Evolutionary conservation across 2,329 filamentous ascomycete genomes (phyloP).

Genomic region (Phialemonium atrogriseum): DNA sequence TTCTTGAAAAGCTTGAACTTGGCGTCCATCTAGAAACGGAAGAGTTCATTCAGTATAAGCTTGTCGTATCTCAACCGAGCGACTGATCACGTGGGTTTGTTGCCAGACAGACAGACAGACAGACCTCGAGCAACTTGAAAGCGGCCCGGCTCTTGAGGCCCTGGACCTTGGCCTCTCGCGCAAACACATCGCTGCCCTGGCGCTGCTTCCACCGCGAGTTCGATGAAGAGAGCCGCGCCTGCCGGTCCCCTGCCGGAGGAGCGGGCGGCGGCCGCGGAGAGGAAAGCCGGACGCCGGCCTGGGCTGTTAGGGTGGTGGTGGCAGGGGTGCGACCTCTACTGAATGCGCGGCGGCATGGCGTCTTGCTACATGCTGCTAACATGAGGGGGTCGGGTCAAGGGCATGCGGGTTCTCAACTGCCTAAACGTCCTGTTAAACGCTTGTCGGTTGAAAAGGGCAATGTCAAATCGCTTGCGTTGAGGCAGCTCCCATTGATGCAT

Average conservation of each 20-base stretch:
- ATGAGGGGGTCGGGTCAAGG: no score
- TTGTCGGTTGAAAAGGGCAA: no score
- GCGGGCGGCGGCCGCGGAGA: not conserved
- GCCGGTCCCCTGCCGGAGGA: no score
- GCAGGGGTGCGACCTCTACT: not conserved
- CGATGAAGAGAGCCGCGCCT: no score
- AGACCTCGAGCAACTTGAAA: conserved; percentile 82
- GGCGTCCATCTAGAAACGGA: conserved; percentile 71
- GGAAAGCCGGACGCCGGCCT: not conserved
- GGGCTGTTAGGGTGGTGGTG: not conserved
- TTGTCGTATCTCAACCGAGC: no score
- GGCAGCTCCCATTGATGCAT: no score
- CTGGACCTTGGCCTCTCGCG: conserved; percentile 66
- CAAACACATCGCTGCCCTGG: conserved; percentile 64
- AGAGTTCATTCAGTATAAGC: no score
- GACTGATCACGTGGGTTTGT: no score
- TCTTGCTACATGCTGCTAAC: conserved; percentile 1
- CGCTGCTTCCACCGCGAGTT: conserved; percentile 72
- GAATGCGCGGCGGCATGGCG: not conserved
- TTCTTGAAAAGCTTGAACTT: conserved; percentile 71
- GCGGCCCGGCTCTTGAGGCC: conserved; percentile 84
- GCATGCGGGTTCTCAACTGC: no score
- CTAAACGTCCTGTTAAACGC: no score
- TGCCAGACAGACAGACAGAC: conserved; percentile 8
- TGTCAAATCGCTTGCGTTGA: no score